Evolutionary conservation across 306 rosid genomes (phyloP).

Genomic region (Luffa aegyptiaca): DNA sequence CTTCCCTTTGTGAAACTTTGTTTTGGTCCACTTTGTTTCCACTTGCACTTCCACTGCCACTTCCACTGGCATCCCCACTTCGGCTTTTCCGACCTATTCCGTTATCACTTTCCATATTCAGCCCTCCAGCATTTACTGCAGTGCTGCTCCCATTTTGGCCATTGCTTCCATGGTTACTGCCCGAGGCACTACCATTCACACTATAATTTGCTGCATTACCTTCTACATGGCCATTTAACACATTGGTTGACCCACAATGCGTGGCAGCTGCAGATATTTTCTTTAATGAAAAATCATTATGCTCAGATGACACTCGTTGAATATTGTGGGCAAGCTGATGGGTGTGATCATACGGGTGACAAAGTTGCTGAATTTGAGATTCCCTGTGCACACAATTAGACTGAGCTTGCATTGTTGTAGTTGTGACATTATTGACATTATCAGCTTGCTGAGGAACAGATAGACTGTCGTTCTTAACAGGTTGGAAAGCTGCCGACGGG

Average conservation of each 20-base stretch:
- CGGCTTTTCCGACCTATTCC: slow-evolving; percentile 41
- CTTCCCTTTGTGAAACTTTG: slow-evolving; percentile 59
- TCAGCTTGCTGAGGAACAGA: slow-evolving; percentile 21
- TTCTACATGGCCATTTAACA: slow-evolving; percentile 37
- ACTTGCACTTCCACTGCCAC: slow-evolving; percentile 32
- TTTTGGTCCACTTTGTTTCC: slow-evolving; percentile 40
- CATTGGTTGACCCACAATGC: slow-evolving; percentile 56
- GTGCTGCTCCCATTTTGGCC: slow-evolving; percentile 58
- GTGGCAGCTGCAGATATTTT: slow-evolving; percentile 47
- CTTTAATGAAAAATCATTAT: slow-evolving; percentile 38
- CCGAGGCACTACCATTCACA: slow-evolving; percentile 56
- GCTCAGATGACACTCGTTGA: slow-evolving; percentile 31
- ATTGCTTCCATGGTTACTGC: slow-evolving; percentile 75
- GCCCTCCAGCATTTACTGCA: slow-evolving; percentile 41
- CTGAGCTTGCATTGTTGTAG: slow-evolving; percentile 27
- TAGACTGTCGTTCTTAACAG: slow-evolving; percentile 25
- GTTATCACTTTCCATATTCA: slow-evolving; percentile 45
- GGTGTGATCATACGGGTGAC: slow-evolving; percentile 24
- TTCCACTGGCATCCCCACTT: slow-evolving; percentile 61
- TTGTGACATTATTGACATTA: slow-evolving; percentile 20
- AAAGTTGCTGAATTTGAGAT: slow-evolving; percentile 31
- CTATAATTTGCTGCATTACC: slow-evolving; percentile 51
- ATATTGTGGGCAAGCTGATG: slow-evolving; percentile 22
- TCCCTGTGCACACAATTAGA: slow-evolving; percentile 32
- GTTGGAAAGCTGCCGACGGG: slow-evolving; percentile 50